These are phyloP conservation scores for Westerdykella sp. DNA, from an alignment of 2,329 filamentous ascomycete species.

Conservation along the genomic window DNA sequence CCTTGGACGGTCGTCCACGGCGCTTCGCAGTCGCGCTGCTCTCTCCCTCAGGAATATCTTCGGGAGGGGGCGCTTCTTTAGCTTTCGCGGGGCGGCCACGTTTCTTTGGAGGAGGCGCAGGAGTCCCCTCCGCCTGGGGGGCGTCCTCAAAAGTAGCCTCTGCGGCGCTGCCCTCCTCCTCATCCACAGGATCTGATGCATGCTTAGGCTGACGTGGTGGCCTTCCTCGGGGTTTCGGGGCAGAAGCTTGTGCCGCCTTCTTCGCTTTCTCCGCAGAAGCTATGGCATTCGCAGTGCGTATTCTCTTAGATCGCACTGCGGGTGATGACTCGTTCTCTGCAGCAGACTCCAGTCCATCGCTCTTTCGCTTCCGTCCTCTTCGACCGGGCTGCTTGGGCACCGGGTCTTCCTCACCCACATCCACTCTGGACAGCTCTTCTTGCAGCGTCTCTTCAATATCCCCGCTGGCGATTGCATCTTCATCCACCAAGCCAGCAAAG, in stretches of 20 bases:
- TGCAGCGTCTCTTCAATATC: conserved; percentile 9
- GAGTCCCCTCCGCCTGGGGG: conserved; percentile 18
- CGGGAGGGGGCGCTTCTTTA: background rate
- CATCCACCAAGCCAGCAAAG: conserved; percentile 22
- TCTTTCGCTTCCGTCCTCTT: conserved; percentile 10
- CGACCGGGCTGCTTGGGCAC: conserved; percentile 9
- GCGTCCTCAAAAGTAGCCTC: conserved; percentile 20
- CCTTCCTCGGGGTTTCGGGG: conserved; percentile 10
- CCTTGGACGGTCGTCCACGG: conserved; percentile 6
- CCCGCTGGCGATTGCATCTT: conserved; percentile 20
- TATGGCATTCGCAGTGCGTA: conserved; percentile 1
- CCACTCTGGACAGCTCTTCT: conserved; percentile 1
- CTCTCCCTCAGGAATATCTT: background rate
- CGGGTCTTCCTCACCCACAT: conserved; percentile 19
- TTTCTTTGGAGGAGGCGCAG: conserved; percentile 12
- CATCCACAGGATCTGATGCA: conserved; percentile 25
- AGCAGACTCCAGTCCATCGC: conserved; percentile 11
- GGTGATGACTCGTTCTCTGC: conserved; percentile 12
- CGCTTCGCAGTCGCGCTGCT: background rate
- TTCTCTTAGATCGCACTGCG: conserved; percentile 5
- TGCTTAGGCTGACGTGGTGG: conserved; percentile 17
- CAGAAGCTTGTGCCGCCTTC: conserved; percentile 13
- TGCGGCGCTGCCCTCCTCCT: conserved; percentile 17
- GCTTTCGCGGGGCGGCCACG: conserved; percentile 15
- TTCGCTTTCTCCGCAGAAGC: conserved; percentile 14